phyloP scores from a whole-genome alignment of 441 rosid species.

The Gossypium lobatum region DNA sequence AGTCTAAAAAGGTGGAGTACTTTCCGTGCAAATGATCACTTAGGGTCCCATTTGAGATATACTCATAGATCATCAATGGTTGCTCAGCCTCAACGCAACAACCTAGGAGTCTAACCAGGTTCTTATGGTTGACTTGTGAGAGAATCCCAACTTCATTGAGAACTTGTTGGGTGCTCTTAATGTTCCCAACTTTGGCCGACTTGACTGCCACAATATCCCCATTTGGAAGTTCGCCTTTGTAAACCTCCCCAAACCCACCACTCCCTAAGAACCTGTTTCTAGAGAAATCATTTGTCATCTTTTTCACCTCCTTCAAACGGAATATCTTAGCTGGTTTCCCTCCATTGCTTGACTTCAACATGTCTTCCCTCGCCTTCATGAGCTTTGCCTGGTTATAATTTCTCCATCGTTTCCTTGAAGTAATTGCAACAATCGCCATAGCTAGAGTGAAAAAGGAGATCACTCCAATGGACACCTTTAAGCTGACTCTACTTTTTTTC shows the following conservation, averaged over 20 bases:
- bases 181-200: conserved; percentile 59
- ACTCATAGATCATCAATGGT: conserved; percentile 62
- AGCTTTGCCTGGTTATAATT: conserved; percentile 26
- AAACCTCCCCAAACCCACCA: conserved; percentile 77
- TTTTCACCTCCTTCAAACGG: conserved; percentile 51
- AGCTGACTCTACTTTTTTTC: conserved; percentile 14
- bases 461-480: conserved; percentile 31
- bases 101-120: conserved; percentile 61
- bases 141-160: conserved; percentile 78
- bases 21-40: conserved; percentile 54
- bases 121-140: conserved; percentile 70
- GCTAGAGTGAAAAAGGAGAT: conserved; percentile 25
- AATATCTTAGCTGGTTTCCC: conserved; percentile 49
- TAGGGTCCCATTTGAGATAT: conserved; percentile 68
- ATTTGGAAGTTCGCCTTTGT: conserved; percentile 58
- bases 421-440: conserved; percentile 1
- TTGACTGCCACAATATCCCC: conserved; percentile 65
- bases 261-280: conserved; percentile 51
- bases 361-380: conserved; percentile 39
- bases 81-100: conserved; percentile 63
- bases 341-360: conserved; percentile 34
- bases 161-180: conserved; percentile 58
- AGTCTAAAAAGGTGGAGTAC: conserved; percentile 32
- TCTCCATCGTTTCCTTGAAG: conserved; percentile 14
- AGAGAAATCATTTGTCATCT: conserved; percentile 59